Conservation (phyloP, 2,329 filamentous ascomycete species). For the Arachnopeziza araneosa region DNA sequence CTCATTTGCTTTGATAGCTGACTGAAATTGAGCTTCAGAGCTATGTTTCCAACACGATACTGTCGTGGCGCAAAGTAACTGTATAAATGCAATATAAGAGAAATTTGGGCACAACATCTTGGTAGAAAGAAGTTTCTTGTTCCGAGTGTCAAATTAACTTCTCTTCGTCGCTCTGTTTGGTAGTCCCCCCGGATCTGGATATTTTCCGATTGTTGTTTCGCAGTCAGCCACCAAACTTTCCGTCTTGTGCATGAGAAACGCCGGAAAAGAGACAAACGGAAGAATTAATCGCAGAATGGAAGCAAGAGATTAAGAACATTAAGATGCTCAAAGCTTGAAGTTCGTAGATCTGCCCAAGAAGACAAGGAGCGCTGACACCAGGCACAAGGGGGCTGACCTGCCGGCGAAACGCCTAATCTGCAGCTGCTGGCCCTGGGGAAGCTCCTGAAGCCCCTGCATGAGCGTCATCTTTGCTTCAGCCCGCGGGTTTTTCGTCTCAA, state of each 20-base stretch:
- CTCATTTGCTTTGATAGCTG: constrained; percentile 1
- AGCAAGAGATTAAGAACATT: not conserved
- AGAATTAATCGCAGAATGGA: not conserved
- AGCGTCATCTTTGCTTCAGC: not conserved
- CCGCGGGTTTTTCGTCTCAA: constrained; percentile 1
- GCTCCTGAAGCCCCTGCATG: constrained; percentile 6
- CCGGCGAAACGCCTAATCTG: not conserved
- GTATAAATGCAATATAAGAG: constrained; percentile 2
- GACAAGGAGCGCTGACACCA: not conserved
- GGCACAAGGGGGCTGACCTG: not conserved
- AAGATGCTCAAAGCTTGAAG: not conserved
- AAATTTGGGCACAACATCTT: constrained; percentile 5
- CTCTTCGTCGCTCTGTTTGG: not conserved
- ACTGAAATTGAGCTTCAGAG: constrained; percentile 6
- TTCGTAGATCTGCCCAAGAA: not conserved
- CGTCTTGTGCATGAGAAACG: not conserved
- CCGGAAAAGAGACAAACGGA: not conserved
- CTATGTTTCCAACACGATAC: constrained; percentile 14
- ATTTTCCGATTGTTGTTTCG: not conserved
- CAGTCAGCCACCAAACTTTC: not conserved
- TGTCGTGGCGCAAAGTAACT: constrained; percentile 1
- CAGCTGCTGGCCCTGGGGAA: not conserved
- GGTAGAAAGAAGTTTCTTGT: not conserved
- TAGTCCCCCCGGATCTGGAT: not conserved
- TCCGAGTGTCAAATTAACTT: not conserved